Base-by-base conservation (phyloP, 164 flowering plant species). In the Berberis vulgaris region DNA sequence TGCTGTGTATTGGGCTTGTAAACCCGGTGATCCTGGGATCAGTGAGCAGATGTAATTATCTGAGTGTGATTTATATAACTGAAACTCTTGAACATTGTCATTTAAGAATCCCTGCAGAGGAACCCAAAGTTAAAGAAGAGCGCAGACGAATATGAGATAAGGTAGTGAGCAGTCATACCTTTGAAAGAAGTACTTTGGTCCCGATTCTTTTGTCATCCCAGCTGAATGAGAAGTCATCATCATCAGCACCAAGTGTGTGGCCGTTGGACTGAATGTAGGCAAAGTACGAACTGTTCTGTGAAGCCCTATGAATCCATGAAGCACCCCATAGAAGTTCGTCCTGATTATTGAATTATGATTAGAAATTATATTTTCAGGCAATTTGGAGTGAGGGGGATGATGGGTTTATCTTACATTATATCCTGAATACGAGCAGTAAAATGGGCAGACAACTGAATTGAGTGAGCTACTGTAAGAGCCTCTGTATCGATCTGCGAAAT, bases 271-370 rank as follows among this genome's bases (percentile, higher is more conserved):
- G 84, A 63, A 94, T 91, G 79, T 94, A 94, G 1, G 73, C 45
- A 73, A 87, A 54, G 72, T 86, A 91, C 1, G 85, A 71, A 45
- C 46, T 41, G 61, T 89, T 62, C 49, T 75, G 64, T 46, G 99
- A 76, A 11, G 97, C 99, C 68, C 73, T 72, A 64, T 86, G 84
- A 38, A 94, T 69, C 99, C 99, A 94, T 45, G 99, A 80, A n/a
- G 99, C 99, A 26, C 93, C 97, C 99, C 99, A 91, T 13, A 94
- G 81, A 57, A 94, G 89, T 73, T 94, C 96, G 62, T 91, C 99
- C 99, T 94, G 64, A 53, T 53, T n/a, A 50, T 49, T 43, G 40
- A 46, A 54, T n/a, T 7, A 45, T 7, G 40, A 52, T 64, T 40
- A 68, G 47, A 3, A 61, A 26, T 6, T 11, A 44, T 56, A 53